Conservation (phyloP, 129 eudicot genomes). For the Pseudognaphalium luteoalbum region DNA sequence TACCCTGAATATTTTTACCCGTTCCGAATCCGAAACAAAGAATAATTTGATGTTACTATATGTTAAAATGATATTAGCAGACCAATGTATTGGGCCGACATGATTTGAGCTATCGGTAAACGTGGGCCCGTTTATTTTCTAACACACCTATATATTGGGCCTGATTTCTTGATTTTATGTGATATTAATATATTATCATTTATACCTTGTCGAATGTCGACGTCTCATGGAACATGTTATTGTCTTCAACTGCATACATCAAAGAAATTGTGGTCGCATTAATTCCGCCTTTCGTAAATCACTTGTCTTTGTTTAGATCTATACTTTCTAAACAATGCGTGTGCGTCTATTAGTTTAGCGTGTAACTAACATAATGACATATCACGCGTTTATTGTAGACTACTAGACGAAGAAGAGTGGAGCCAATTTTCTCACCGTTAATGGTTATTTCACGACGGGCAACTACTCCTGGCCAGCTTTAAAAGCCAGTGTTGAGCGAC, state of each 20-base stretch:
- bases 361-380: too few relatives aligned
- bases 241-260: neutral
- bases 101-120: neutral
- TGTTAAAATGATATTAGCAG: too few relatives aligned
- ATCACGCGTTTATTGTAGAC: too few relatives aligned
- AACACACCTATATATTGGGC: neutral
- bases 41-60: too few relatives aligned
- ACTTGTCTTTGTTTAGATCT: neutral
- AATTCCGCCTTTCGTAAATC: neutral
- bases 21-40: too few relatives aligned
- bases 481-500: too few relatives aligned
- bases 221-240: slow-evolving; percentile 13
- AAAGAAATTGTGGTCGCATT: neutral
- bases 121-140: neutral
- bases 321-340: neutral
- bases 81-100: neutral
- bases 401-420: too few relatives aligned
- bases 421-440: too few relatives aligned
- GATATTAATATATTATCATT: neutral
- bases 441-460: too few relatives aligned
- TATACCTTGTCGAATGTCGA: neutral
- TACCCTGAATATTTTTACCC: too few relatives aligned
- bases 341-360: neutral
- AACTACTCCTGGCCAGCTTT: too few relatives aligned
- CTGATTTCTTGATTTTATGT: too few relatives aligned